A percentile compares a stretch with the other conserved stretches of the same genome.
phyloP scores from a whole-genome alignment of 192 early-diverging fungal species.

The Helicostylum pulchrum region DNA sequence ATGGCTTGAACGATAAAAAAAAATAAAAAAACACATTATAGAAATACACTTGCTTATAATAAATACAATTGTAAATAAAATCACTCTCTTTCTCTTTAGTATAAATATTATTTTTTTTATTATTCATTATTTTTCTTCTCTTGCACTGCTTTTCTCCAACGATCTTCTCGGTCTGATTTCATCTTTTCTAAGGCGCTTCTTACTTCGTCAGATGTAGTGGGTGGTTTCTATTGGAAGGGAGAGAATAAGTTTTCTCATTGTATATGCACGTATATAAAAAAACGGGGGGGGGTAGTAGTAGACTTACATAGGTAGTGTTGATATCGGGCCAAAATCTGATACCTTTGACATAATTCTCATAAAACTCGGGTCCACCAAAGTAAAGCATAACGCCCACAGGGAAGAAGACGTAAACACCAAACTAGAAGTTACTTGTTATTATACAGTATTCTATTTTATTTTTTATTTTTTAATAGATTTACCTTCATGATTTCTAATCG shows the following conservation, averaged over 20 bases:
- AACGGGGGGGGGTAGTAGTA: neutral
- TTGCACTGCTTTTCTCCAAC: constrained; percentile 29
- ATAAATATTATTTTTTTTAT: neutral
- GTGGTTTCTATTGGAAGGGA: constrained; percentile 31
- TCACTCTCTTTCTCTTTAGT: neutral
- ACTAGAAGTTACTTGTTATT: constrained; percentile 22
- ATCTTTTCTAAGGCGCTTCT: constrained; percentile 36
- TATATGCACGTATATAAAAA: no score
- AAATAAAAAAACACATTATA: neutral
- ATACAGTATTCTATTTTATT: neutral
- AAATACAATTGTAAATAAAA: neutral
- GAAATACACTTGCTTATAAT: neutral
- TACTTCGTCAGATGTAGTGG: constrained; percentile 37
- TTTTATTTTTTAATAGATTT: neutral
- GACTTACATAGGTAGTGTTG: constrained; percentile 32
- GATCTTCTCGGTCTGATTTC: constrained; percentile 36
- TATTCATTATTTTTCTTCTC: constrained; percentile 2
- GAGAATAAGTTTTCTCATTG: neutral
- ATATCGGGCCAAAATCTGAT: constrained; percentile 44
- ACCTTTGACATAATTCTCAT: constrained; percentile 42
- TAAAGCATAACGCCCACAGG: constrained; percentile 49
- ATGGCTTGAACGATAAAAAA: constrained; percentile 27
- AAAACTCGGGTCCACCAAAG: constrained; percentile 48
- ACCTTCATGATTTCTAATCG: constrained; percentile 45
- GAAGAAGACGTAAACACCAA: constrained; percentile 52